Percentiles rank a stretch among this genome's conserved stretches.
Evolutionary conservation across 257 asterid species (phyloP).

Genomic region (Misopates orontium): DNA sequence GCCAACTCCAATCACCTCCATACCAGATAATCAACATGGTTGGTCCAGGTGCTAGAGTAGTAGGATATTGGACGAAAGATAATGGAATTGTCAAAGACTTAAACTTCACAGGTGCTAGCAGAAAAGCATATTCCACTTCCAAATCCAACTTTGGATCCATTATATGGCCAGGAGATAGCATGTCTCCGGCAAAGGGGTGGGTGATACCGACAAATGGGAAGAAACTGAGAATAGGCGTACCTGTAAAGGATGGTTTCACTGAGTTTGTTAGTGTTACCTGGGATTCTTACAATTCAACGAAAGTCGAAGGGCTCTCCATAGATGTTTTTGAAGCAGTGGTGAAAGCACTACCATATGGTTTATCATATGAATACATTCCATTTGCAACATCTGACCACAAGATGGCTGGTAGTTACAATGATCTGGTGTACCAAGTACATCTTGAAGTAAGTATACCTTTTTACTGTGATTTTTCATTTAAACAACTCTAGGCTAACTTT

Average conservation of each 20-base stretch:
- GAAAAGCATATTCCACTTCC: constrained; percentile 26
- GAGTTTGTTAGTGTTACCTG: constrained; percentile 41
- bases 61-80: constrained; percentile 64
- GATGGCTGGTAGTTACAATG: constrained; percentile 27
- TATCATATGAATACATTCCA: constrained; percentile 37
- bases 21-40: constrained; percentile 50
- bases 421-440: constrained; percentile 26
- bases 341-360: constrained; percentile 30
- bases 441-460: constrained; percentile 30
- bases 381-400: constrained; percentile 27
- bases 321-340: constrained; percentile 37
- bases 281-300: constrained; percentile 29
- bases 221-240: constrained; percentile 49
- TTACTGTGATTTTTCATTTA: not conserved
- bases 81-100: constrained; percentile 37
- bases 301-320: constrained; percentile 31
- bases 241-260: constrained; percentile 44
- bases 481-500: not conserved
- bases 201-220: constrained; percentile 41
- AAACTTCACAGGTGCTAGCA: constrained; percentile 1
- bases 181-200: constrained; percentile 51
- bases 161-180: constrained; percentile 63
- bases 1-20: constrained; percentile 45
- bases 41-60: constrained; percentile 40
- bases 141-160: constrained; percentile 34